phyloP scores from a whole-genome alignment of 73 alveolate species.

The Breviolum minutum region DNA sequence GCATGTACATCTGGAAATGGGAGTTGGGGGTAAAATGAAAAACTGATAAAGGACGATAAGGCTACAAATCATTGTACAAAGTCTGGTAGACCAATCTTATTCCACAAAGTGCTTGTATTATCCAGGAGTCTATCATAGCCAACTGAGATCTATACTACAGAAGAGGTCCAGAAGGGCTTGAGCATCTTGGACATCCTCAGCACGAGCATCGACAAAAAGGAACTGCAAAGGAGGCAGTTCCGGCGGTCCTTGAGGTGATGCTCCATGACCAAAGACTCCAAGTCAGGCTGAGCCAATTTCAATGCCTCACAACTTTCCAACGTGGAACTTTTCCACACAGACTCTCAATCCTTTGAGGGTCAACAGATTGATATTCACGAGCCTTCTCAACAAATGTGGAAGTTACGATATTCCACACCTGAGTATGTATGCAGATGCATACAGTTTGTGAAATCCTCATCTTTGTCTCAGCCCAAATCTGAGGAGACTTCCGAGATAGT shows the following conservation, averaged over 20 bases:
- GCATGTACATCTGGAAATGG: not conserved
- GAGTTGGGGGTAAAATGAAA: no score
- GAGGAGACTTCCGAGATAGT: slow-evolving; percentile 35
- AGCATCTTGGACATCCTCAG: slow-evolving; percentile 83
- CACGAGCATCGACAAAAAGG: not conserved
- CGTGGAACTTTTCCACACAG: no score
- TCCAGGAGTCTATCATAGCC: no score
- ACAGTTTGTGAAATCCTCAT: not conserved
- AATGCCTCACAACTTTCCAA: not conserved
- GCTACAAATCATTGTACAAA: not conserved
- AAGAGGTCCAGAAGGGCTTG: slow-evolving; percentile 69
- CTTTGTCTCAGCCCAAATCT: not conserved
- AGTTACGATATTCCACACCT: slow-evolving; percentile 86
- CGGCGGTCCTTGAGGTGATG: slow-evolving; percentile 56
- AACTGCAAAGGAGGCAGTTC: not conserved
- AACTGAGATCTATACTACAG: slow-evolving; percentile 13
- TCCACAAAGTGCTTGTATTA: not conserved
- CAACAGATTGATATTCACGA: no score
- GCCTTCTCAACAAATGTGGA: not conserved
- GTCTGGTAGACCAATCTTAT: not conserved
- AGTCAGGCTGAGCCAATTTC: slow-evolving; percentile 85
- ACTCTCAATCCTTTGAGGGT: no score
- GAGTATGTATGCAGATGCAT: not conserved
- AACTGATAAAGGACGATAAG: no score
- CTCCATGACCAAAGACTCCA: slow-evolving; percentile 93